Conservation (phyloP, 768 basidiomycete species). For the Polyporus arcularius region DNA sequence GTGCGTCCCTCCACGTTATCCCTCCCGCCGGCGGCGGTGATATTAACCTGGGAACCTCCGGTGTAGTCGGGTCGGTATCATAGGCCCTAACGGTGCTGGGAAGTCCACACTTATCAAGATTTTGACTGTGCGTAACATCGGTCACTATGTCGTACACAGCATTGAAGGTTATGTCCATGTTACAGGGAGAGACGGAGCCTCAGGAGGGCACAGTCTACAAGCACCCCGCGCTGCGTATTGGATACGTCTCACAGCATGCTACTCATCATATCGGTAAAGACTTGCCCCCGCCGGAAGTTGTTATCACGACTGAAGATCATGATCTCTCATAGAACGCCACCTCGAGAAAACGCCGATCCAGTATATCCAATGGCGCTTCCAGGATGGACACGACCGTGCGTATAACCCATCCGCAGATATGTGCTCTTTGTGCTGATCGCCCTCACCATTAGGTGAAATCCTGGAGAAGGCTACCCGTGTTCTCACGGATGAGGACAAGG, state of each 20-base stretch:
- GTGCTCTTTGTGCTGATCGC: neutral
- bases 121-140: slow-evolving; percentile 60
- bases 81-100: slow-evolving; percentile 94
- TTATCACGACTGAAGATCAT: slow-evolving; percentile 18
- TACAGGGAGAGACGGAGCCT: slow-evolving; percentile 85
- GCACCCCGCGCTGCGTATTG: slow-evolving; percentile 90
- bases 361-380: slow-evolving; percentile 99
- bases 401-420: slow-evolving; percentile 8
- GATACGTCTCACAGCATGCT: slow-evolving; percentile 97
- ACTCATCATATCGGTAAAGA: slow-evolving; percentile 87
- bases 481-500: slow-evolving; percentile 86
- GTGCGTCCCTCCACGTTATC: slow-evolving; percentile 39
- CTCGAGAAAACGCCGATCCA: slow-evolving; percentile 95
- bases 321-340: slow-evolving; percentile 66
- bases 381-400: slow-evolving; percentile 95
- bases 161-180: neutral
- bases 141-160: neutral
- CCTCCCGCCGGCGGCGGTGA: neutral
- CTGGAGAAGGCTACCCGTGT: slow-evolving; percentile 89
- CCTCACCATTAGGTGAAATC: slow-evolving; percentile 62
- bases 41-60: slow-evolving; percentile 23
- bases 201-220: slow-evolving; percentile 93
- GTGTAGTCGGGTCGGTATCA: slow-evolving; percentile 82
- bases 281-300: neutral
- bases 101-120: slow-evolving; percentile 97